Evolutionary conservation across 345 rosid species (phyloP).

Genomic region (Hypericum perforatum): DNA sequence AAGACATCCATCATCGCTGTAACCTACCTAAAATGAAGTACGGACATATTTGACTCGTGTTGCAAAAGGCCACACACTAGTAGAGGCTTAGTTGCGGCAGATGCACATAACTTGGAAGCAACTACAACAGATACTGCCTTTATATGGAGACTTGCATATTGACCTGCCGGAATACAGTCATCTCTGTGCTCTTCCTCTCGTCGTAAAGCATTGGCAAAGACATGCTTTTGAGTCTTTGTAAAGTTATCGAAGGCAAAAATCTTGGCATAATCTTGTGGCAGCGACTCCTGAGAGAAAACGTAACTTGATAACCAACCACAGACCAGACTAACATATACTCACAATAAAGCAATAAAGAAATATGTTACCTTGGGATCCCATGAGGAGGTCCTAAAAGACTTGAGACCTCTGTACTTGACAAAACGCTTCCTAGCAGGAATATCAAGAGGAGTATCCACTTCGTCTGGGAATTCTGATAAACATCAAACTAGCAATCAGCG

Average conservation of each 20-base stretch:
- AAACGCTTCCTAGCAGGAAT: constrained; percentile 82
- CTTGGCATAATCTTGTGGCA: constrained; percentile 84
- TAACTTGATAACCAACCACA: constrained; percentile 1
- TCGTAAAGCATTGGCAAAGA: constrained; percentile 46
- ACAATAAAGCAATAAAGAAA: not conserved
- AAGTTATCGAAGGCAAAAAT: constrained; percentile 89
- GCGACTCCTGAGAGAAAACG: constrained; percentile 62
- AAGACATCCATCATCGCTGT: not conserved
- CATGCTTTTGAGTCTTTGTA: constrained; percentile 73
- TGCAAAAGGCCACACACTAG: constrained; percentile 79
- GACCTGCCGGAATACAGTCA: constrained; percentile 49
- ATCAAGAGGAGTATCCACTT: constrained; percentile 87
- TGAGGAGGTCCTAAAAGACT: constrained; percentile 86
- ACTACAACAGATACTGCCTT: constrained; percentile 52
- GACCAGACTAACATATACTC: not conserved
- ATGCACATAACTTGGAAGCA: constrained; percentile 46
- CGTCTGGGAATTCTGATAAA: constrained; percentile 81
- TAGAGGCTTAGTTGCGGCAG: constrained; percentile 38
- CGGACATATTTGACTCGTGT: constrained; percentile 97
- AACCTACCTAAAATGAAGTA: constrained; percentile 82
- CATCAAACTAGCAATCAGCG: constrained; percentile 7
- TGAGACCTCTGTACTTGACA: constrained; percentile 82
- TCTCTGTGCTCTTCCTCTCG: constrained; percentile 45
- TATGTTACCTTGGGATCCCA: constrained; percentile 86
- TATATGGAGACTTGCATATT: constrained; percentile 60